Conservation (phyloP, 257 asterid species). For the Paraleonurus japonicus region DNA sequence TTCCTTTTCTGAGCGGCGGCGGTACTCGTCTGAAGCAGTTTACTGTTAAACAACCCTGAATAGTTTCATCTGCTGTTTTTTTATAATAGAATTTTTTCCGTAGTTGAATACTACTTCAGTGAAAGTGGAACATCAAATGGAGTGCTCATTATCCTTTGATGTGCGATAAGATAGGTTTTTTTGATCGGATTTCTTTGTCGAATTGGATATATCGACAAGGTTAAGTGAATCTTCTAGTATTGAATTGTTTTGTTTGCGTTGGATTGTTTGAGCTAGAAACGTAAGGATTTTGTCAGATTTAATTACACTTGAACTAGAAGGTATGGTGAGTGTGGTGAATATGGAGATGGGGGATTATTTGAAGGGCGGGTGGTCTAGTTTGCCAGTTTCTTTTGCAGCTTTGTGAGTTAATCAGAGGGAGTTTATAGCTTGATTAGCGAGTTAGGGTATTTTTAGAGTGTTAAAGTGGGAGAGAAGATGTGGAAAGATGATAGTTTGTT, state of each 20-base stretch:
- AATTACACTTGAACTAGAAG: conserved; percentile 12
- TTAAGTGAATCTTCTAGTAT: background rate
- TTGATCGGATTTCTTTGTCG: conserved; percentile 10
- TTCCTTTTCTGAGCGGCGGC: conserved; percentile 45
- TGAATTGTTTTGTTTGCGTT: conserved; percentile 17
- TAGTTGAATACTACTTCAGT: conserved; percentile 21
- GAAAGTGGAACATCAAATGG: conserved; percentile 29
- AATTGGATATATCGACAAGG: background rate
- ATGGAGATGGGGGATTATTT: conserved; percentile 45
- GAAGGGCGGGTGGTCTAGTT: conserved; percentile 28
- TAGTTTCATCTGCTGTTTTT: background rate
- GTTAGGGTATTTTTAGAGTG: conserved; percentile 33
- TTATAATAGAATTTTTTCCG: background rate
- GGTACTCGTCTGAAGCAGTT: conserved; percentile 71
- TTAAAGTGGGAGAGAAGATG: conserved; percentile 56
- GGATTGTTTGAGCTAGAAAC: background rate
- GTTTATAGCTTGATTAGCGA: conserved; percentile 27
- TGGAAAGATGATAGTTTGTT: conserved; percentile 71
- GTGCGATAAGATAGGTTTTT: conserved; percentile 33
- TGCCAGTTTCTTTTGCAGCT: conserved; percentile 29
- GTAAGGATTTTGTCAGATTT: background rate
- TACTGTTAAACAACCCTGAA: conserved; percentile 37
- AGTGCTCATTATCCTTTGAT: conserved; percentile 52
- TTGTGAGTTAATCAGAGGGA: conserved; percentile 30
- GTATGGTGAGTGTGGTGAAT: conserved; percentile 19